These are phyloP conservation scores for Microsporum audouinii DNA, from an alignment of 2,329 filamentous ascomycete genomes.

Conservation along the genomic window DNA sequence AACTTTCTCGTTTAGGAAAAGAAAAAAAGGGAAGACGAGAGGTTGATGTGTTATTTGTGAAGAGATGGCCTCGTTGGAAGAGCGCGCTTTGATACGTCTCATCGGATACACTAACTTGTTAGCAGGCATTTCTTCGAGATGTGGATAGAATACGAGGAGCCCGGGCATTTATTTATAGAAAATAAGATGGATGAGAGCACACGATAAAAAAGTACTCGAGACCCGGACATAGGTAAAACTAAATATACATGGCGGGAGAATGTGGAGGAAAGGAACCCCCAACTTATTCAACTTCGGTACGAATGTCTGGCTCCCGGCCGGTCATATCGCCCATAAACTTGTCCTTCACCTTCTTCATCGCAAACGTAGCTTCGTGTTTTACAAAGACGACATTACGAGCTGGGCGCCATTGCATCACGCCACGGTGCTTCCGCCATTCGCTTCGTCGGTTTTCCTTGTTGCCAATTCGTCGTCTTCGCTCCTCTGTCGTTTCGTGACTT, in stretches of 20 bases:
- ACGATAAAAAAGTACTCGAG: too few species aligned
- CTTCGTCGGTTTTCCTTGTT: slow-evolving; percentile 32
- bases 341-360: slow-evolving; percentile 61
- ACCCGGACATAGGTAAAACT: background rate
- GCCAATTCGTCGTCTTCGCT: slow-evolving; percentile 15
- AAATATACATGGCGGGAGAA: background rate
- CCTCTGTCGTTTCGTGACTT: slow-evolving; percentile 13
- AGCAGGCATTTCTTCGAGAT: background rate
- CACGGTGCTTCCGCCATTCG: slow-evolving; percentile 74
- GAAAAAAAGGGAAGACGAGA: background rate
- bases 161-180: background rate
- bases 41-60: background rate
- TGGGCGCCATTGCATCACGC: slow-evolving; percentile 90
- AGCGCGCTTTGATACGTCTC: background rate
- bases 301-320: slow-evolving; percentile 76
- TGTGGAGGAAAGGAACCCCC: background rate
- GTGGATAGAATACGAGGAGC: background rate
- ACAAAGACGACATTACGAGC: slow-evolving; percentile 76
- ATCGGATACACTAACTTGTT: background rate
- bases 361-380: slow-evolving; percentile 75
- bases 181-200: background rate
- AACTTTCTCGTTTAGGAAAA: background rate
- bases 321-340: slow-evolving; percentile 59
- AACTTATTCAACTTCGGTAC: slow-evolving; percentile 50
- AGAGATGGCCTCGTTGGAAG: background rate